Evolutionary conservation across 2,329 filamentous ascomycete genomes (phyloP).

Genomic region (Talaromyces sp.): DNA sequence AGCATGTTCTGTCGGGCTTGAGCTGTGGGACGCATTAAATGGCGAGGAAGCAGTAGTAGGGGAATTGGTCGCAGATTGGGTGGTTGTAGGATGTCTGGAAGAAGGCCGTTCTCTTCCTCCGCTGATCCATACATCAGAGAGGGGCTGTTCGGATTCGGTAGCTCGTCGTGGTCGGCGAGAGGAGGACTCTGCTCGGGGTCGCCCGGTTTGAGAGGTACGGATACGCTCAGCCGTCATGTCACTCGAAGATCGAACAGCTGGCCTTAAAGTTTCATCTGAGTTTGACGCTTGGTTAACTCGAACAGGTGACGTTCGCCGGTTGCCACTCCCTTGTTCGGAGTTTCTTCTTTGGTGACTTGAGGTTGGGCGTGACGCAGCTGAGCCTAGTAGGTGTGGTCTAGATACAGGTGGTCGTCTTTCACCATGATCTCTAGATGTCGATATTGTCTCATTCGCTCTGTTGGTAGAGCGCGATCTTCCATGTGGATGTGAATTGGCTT

Average conservation of each 20-base stretch:
- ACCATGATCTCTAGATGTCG: constrained; percentile 20
- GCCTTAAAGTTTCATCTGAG: constrained; percentile 38
- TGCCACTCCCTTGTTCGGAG: constrained; percentile 38
- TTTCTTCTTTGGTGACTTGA: constrained; percentile 37
- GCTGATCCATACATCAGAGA: constrained; percentile 28
- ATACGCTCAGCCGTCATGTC: constrained; percentile 39
- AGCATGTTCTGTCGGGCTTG: constrained; percentile 8
- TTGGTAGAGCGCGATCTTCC: constrained; percentile 36
- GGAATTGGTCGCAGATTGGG: constrained; percentile 29
- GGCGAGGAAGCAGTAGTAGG: constrained; percentile 20
- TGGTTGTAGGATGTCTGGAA: constrained; percentile 20
- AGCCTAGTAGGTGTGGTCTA: constrained; percentile 38
- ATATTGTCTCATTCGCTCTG: constrained; percentile 20
- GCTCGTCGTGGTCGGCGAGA: constrained; percentile 33
- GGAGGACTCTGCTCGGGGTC: constrained; percentile 29
- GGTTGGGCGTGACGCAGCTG: constrained; percentile 26
- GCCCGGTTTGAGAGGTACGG: constrained; percentile 28
- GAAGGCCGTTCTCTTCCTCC: constrained; percentile 27
- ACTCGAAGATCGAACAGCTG: constrained; percentile 38
- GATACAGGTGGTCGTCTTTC: constrained; percentile 32
- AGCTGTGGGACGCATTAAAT: constrained; percentile 5
- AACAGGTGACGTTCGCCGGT: constrained; percentile 38
- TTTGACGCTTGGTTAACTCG: constrained; percentile 35
- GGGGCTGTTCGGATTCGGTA: constrained; percentile 36
- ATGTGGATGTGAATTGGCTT: constrained; percentile 32